Percentiles rank a stretch among this genome's conserved stretches.
Conservation (phyloP, 768 basidiomycete species). For the Clitopilus hobsonii region DNA sequence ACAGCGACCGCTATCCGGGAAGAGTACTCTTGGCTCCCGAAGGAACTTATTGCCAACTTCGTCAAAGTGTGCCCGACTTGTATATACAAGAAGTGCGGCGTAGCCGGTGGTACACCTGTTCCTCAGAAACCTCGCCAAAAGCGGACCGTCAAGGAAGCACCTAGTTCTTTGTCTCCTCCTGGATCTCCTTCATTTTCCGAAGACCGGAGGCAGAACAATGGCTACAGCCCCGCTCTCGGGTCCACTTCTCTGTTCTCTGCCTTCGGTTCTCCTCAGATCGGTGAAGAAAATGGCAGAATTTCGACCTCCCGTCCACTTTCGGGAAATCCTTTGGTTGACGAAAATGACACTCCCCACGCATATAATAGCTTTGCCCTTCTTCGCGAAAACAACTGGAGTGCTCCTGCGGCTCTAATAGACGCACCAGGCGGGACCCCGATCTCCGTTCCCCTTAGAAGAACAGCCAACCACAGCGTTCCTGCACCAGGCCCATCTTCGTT, state of each 20-base stretch:
- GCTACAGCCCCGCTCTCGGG: neutral
- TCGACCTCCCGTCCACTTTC: neutral
- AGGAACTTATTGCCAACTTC: constrained; percentile 76
- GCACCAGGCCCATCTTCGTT: neutral
- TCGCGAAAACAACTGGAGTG: neutral
- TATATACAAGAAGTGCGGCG: constrained; percentile 38
- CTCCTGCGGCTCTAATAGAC: neutral
- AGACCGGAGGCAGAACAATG: neutral
- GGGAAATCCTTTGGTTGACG: neutral
- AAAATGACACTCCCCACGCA: neutral
- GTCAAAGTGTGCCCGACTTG: constrained; percentile 81
- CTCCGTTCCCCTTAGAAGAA: constrained; percentile 4
- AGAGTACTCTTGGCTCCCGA: constrained; percentile 81
- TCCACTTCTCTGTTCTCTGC: neutral
- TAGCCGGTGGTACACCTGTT: no score
- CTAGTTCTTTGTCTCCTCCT: neutral
- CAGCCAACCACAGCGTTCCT: constrained; percentile 8
- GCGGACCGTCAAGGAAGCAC: no score
- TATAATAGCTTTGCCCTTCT: neutral
- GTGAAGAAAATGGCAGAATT: neutral
- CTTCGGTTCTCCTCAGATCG: neutral
- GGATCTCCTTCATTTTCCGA: neutral
- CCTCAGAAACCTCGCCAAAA: no score
- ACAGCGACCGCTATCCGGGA: constrained; percentile 62
- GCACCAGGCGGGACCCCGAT: neutral